phyloP scores from a whole-genome alignment of 805 yeast genomes.

The Starmerella bombi region DNA sequence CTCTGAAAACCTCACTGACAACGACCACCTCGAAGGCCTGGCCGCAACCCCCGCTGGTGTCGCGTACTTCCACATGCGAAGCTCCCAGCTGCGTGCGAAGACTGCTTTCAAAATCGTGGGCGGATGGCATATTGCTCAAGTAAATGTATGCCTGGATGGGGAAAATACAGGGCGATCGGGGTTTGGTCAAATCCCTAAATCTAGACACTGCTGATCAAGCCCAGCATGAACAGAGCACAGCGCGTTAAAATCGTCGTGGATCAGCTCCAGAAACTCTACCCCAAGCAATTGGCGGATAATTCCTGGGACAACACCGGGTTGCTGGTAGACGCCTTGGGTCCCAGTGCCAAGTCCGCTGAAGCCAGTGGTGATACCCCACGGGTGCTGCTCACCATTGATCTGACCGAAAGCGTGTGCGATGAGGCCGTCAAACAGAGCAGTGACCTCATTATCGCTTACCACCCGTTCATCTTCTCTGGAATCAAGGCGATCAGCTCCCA shows the following conservation, averaged over 20 bases:
- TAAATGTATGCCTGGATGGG: background rate
- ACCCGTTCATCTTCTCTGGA: constrained; percentile 88
- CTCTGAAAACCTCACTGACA: constrained; percentile 56
- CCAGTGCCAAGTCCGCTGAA: background rate
- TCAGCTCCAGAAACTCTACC: constrained; percentile 60
- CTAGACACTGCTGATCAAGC: no score
- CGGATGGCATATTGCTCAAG: constrained; percentile 9
- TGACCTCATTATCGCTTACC: constrained; percentile 67
- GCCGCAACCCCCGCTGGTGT: constrained; percentile 89
- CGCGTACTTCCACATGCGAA: constrained; percentile 55
- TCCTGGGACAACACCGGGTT: constrained; percentile 96
- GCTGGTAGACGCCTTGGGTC: constrained; percentile 50
- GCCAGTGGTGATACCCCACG: constrained; percentile 13
- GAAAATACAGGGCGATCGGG: background rate
- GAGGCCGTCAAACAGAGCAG: constrained; percentile 56
- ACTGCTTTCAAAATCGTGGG: constrained; percentile 13
- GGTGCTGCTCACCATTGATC: constrained; percentile 64
- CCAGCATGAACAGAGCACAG: constrained; percentile 1
- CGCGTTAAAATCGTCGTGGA: constrained; percentile 13
- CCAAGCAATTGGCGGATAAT: constrained; percentile 64
- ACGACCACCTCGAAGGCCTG: constrained; percentile 92
- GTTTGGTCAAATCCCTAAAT: no score
- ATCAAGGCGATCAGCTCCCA: constrained; percentile 55
- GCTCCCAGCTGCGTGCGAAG: constrained; percentile 50
- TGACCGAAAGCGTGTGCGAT: constrained; percentile 68